phyloP scores from a whole-genome alignment of 768 basidiomycete species.

The Ramaria sp. region DNA sequence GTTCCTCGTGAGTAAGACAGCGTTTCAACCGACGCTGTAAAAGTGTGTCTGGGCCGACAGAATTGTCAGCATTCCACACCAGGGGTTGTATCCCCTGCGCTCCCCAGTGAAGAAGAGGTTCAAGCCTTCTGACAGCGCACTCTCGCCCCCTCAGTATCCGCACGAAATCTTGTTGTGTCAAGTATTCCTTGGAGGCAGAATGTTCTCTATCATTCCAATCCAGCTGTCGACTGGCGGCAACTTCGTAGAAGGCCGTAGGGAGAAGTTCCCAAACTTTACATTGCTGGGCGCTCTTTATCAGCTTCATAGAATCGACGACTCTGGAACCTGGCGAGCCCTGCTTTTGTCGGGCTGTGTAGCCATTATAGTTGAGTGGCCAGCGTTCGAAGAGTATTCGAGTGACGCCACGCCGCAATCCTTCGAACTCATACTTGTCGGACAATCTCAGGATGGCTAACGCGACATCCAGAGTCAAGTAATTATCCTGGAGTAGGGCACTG shows the following conservation, averaged over 20 bases:
- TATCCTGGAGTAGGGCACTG: neutral
- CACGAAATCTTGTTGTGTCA: neutral
- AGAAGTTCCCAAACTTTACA: neutral
- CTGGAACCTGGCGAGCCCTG: neutral
- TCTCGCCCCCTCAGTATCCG: neutral
- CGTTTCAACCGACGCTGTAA: neutral
- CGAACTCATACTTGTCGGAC: neutral
- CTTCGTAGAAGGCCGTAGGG: neutral
- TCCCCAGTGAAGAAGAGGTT: neutral
- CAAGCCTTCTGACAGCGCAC: neutral
- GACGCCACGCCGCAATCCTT: neutral
- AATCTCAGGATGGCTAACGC: neutral
- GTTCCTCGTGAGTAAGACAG: too few species aligned
- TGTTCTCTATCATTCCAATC: neutral
- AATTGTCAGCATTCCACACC: neutral
- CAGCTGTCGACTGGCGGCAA: neutral
- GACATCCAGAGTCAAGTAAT: neutral
- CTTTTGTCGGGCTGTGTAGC: neutral
- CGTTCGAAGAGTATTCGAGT: neutral
- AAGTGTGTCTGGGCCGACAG: neutral
- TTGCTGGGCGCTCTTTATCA: neutral
- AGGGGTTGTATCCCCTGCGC: neutral
- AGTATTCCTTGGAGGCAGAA: neutral
- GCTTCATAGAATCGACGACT: neutral
- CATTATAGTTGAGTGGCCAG: neutral